Conservation (phyloP, 1,139 yeast genomes). For the Sugiyamaella novakii region DNA sequence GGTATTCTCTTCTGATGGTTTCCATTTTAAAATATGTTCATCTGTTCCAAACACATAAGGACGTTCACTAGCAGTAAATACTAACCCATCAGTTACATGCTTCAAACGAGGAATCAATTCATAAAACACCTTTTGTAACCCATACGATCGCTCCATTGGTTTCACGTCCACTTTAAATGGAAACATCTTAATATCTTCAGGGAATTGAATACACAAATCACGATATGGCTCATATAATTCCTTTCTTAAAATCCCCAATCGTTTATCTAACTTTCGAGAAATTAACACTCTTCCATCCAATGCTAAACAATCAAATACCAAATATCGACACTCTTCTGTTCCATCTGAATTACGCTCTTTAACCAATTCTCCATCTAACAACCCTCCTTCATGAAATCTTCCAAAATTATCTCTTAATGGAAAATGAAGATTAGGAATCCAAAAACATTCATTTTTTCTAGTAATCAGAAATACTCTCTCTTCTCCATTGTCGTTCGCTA, state of each 20-base stretch:
- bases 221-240: constrained; percentile 81
- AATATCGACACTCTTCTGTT: constrained; percentile 65
- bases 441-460: constrained; percentile 81
- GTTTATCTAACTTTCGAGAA: constrained; percentile 69
- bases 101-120: constrained; percentile 67
- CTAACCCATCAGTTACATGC: constrained; percentile 91
- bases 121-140: constrained; percentile 73
- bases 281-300: constrained; percentile 73
- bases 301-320: constrained; percentile 90
- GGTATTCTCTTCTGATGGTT: constrained; percentile 93
- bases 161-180: constrained; percentile 87
- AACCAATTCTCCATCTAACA: constrained; percentile 90
- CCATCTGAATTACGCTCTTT: constrained; percentile 46
- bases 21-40: constrained; percentile 79
- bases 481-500: constrained; percentile 58
- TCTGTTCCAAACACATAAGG: constrained; percentile 92
- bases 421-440: constrained; percentile 81
- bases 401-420: constrained; percentile 62
- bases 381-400: constrained; percentile 78
- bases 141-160: constrained; percentile 81
- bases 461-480: constrained; percentile 68
- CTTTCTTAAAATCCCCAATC: constrained; percentile 86
- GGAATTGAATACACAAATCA: constrained; percentile 64
- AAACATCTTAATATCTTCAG: constrained; percentile 72
- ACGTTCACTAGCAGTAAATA: constrained; percentile 86